phyloP scores from a whole-genome alignment of 2,329 filamentous ascomycete species.

The Penicillium hesseltinei region DNA sequence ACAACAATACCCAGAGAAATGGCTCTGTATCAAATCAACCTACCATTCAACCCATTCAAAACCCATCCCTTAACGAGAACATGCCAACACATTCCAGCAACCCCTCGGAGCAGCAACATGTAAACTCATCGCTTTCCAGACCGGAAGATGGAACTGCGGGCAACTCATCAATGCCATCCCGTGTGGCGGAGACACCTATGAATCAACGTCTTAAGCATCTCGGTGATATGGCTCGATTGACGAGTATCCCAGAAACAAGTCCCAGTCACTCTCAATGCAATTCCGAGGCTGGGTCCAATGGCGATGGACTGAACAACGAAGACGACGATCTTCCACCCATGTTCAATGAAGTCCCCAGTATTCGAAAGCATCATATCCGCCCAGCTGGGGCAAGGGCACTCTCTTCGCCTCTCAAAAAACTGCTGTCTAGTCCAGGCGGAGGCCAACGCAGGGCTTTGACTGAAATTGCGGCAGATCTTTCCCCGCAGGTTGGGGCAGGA shows the following conservation, averaged over 20 bases:
- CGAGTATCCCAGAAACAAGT: conserved; percentile 42
- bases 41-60: conserved; percentile 6
- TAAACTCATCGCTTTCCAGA: conserved; percentile 7
- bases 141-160: conserved; percentile 17
- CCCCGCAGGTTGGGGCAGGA: conserved; percentile 36
- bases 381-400: conserved; percentile 20
- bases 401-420: conserved; percentile 30
- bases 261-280: conserved; percentile 28
- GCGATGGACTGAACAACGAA: conserved; percentile 32
- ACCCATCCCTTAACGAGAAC: conserved; percentile 7
- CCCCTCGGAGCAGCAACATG: conserved; percentile 2
- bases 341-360: conserved; percentile 19
- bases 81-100: conserved; percentile 19
- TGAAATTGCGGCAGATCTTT: conserved; percentile 44
- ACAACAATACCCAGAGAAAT: neutral
- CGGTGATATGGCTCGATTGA: conserved; percentile 31
- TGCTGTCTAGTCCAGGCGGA: conserved; percentile 41
- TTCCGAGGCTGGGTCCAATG: conserved; percentile 25
- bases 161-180: conserved; percentile 40
- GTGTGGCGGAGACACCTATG: conserved; percentile 42
- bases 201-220: conserved; percentile 24
- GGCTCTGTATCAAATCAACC: conserved; percentile 3
- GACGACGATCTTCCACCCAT: conserved; percentile 40
- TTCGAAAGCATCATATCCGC: conserved; percentile 21
- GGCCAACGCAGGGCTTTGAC: conserved; percentile 39